Evolutionary conservation across 2,329 filamentous ascomycete genomes (phyloP), one percentile per base, ranked within the genome.

Genomic region (Botryotinia convoluta): DNA sequence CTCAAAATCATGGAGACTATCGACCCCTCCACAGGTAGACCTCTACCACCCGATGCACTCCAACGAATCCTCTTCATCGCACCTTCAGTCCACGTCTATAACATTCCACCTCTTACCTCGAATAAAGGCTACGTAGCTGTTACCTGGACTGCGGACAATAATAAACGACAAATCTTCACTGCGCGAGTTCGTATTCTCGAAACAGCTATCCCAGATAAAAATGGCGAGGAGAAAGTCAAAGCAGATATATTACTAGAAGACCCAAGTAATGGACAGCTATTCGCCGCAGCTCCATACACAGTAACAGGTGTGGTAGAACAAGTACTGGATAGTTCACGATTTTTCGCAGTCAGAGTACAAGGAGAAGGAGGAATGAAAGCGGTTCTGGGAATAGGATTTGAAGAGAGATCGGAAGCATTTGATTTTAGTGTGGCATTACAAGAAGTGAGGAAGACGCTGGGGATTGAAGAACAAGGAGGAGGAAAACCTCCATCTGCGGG

Each of bases 341-440:
- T 97, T 86, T 97, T 97, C 80, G 94, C 94, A 9, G 81, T 97
- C 51, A 87, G 92, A 22, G 93, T 97, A 1, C 89, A 93, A 74
- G 93, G 94, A 75, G 91, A 90, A 51, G 87, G 88, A 59, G 91
- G 92, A 2, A 87, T 91, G 77, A 95, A 94, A 81, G 94, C 94
- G 18, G 88, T 92, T 63, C 83, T 97, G 74, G 94, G 94, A 16
- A 89, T 97, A 77, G 94, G 94, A 16, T 97, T 97, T 80, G 93
- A 97, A 84, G 93, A 97, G 82, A 86, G 94, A 68, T 90, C 89
- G 79, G 93, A 95, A 78, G 93, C 94, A 1, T 95, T 97, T 78
- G 94, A 97, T 81, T 94, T 97, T 79, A 89, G 89, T 75, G 92
- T 97, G 69, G 89, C 91, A 26, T 84, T 97, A 81, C 92, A 95